These are phyloP conservation scores for Sporobolomyces roseus DNA, from an alignment of 768 basidiomycete genomes.

Conservation along the genomic window DNA sequence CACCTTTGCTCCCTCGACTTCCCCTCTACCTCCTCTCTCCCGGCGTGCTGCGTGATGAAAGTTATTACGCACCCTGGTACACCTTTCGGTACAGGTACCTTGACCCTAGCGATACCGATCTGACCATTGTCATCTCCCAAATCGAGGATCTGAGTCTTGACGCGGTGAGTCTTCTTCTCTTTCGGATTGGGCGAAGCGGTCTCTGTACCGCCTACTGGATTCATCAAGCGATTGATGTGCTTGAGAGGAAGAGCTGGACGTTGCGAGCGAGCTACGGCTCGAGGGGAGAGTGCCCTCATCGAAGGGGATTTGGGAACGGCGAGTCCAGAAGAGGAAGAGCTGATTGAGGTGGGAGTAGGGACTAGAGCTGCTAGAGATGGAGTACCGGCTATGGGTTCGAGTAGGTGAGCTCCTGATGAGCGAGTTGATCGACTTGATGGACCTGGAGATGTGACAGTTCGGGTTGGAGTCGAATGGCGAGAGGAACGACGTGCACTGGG, in stretches of 20 bases:
- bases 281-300: conserved; percentile 29
- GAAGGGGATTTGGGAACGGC: conserved; percentile 13
- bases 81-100: conserved; percentile 40
- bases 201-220: background rate
- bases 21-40: no score
- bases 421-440: conserved; percentile 22
- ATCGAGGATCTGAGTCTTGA: conserved; percentile 40
- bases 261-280: background rate
- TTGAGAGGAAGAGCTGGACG: conserved; percentile 23
- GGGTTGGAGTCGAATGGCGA: conserved; percentile 24
- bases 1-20: no score
- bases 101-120: conserved; percentile 40
- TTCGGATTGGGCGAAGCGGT: background rate
- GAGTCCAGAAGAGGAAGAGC: background rate
- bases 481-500: conserved; percentile 25
- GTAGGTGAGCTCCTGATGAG: conserved; percentile 1
- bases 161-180: conserved; percentile 30
- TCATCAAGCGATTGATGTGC: conserved; percentile 32
- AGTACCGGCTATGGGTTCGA: background rate
- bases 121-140: conserved; percentile 28
- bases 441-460: conserved; percentile 18
- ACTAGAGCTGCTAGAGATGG: conserved; percentile 26
- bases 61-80: conserved; percentile 26
- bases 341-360: background rate
- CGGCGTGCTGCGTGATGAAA: no score